Evolutionary conservation across 805 yeast genomes (phyloP), one percentile per base, ranked within the genome.

Genomic region (Yarrowia alimentaria): DNA sequence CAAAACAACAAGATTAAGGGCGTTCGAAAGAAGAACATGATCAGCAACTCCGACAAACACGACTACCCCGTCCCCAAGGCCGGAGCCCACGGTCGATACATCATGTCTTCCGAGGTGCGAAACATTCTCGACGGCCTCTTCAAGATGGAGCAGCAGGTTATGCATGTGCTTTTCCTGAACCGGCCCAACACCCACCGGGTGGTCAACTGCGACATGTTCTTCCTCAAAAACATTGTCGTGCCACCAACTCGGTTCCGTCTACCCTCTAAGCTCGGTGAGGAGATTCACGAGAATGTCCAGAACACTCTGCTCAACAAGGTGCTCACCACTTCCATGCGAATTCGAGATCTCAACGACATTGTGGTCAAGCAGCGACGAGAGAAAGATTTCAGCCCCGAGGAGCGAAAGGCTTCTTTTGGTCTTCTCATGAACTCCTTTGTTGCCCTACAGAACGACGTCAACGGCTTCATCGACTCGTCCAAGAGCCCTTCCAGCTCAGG

Each of bases 181-280:
- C 77, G 88, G 68, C 96, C 96, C 18, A 40, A 40, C 18, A 72
- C 66, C 52, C 71, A 73, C n/a, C n/a, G n/a, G 26, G 62, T 64
- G 19, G 72, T 74, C 8, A 61, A 69, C 3, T 84, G 96, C 14
- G 96, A 91, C 62, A 77, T 87, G 75, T 93, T 94, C 67, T 94
- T 93, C 72, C 76, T 88, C 60, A 90, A 87, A 58, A 81, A 88
- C 4, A 71, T 93, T 53, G 83, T 89, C 31, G 98, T 94, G 30
- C 99, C 99, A 28, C 90, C 99, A 45, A 94, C 98, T 2, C 77
- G 98, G 67, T 93, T 93, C 74, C 79, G 99, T 67, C 76, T 90
- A 58, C 99, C 99, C n/a, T 83, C 95, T 12, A 90, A 90, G 67
- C 74, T 93, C 54, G 99, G 99, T 52, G 99, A 93, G 52, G 97